Base-by-base conservation (phyloP, 2,329 filamentous ascomycete genomes). In the Aschersonia sp. region DNA sequence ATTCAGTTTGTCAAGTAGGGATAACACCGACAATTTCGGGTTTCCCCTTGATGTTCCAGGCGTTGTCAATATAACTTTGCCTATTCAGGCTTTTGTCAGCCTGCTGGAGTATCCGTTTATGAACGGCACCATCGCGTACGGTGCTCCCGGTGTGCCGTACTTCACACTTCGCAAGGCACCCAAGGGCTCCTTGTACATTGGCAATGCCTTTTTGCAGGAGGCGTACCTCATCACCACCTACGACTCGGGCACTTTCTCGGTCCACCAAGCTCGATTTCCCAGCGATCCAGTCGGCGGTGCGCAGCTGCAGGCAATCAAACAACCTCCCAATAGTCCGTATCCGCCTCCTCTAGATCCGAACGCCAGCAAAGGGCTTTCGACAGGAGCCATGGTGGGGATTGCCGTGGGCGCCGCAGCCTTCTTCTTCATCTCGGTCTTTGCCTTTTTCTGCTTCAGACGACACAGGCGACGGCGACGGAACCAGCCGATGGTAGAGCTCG, bases 121-220 rank as follows among this genome's bases (percentile, higher is more conserved):
- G 56, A 61, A 67, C 45, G 60, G 63, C 39, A 55, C 59, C 22
- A 71, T 73, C 52, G 54, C 61, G 44, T 73, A 69, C 48, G 67
- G 64, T 35, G 64, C 70, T 6, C 62, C 67, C 7, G 65, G 65
- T 37, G 59, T 73, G 8, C 73, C 71, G 9, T 87, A 86, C 57
- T 86, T 87, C 50, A 81, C 82, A 4, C 67, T 87, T 46, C 72
- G 76, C 54, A 73, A 74, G 50, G 67, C 75, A 9, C 57, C 69
- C 22, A 69, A 74, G 49, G 69, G 70, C 37, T 68, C 67, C 11
- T 70, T 77, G 59, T 73, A 81, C 10, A 70, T 87, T 37, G 83
- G 83, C 6, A 72, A 81, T 35, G 73, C 76, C 0, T 86, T 87
- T 53, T 64, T 87, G 47, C 83, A 87, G 58, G 82, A 87, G 60